Evolutionary conservation across 768 basidiomycete genomes (phyloP).

Genomic region (Suillus fuscotomentosus): DNA sequence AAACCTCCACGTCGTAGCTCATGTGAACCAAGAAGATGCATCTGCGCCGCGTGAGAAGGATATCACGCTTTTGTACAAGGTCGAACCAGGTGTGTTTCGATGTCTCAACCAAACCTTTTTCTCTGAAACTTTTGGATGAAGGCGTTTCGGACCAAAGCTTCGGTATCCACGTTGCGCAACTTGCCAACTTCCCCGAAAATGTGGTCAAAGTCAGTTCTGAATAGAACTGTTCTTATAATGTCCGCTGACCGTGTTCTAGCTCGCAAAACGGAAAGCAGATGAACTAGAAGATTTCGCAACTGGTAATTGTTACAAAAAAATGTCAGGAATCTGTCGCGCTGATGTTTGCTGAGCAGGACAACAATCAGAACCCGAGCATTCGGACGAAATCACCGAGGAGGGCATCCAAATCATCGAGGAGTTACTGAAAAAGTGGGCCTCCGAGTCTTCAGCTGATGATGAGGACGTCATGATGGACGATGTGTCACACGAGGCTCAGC

Average conservation of each 20-base stretch:
- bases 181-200: constrained; percentile 97
- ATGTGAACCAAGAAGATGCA: constrained; percentile 59
- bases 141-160: constrained; percentile 96
- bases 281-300: constrained; percentile 85
- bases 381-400: constrained; percentile 64
- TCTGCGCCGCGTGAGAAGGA: constrained; percentile 54
- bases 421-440: constrained; percentile 69
- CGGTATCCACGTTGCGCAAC: constrained; percentile 94
- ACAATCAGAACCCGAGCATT: constrained; percentile 42
- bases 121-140: constrained; percentile 25
- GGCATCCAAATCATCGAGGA: constrained; percentile 82
- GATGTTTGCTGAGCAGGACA: constrained; percentile 14
- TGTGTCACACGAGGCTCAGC: constrained; percentile 34
- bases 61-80: constrained; percentile 78
- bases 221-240: neutral
- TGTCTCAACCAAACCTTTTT: neutral
- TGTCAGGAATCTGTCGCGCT: neutral
- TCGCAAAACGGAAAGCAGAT: constrained; percentile 90
- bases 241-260: constrained; percentile 38
- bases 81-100: constrained; percentile 63
- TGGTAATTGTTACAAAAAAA: constrained; percentile 26
- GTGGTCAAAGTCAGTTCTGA: constrained; percentile 70
- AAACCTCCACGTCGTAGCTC: constrained; percentile 94
- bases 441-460: constrained; percentile 32
- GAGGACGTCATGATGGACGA: constrained; percentile 55